Evolutionary conservation across 1,284 basidiomycete species (phyloP).

Genomic region (Papiliotrema nemorosa): DNA sequence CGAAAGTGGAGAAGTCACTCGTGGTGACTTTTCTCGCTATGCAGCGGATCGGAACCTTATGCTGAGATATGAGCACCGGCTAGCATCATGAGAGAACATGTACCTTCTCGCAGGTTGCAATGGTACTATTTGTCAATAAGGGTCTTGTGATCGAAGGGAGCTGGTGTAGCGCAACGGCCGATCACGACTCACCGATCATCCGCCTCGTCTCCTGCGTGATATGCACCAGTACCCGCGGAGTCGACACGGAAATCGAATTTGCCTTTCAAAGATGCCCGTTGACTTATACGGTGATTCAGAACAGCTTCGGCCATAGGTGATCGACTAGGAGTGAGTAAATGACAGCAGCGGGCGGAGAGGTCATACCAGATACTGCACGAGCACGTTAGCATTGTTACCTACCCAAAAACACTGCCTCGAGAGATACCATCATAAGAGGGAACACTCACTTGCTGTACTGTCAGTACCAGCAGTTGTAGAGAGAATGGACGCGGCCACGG

Average conservation of each 20-base stretch:
- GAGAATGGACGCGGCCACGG: neutral
- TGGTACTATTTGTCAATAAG: conserved; percentile 36
- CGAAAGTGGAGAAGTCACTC: conserved; percentile 47
- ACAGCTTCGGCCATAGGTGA: conserved; percentile 52
- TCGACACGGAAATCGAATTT: conserved; percentile 38
- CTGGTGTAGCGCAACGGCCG: neutral
- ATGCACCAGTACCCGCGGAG: conserved; percentile 49
- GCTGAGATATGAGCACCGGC: conserved; percentile 14
- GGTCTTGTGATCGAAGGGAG: too few relatives aligned
- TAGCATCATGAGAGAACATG: neutral
- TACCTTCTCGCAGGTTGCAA: conserved; percentile 47
- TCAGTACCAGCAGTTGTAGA: neutral
- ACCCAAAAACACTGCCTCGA: neutral
- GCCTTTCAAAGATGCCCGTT: conserved; percentile 19
- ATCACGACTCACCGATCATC: conserved; percentile 39
- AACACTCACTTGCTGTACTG: conserved; percentile 32
- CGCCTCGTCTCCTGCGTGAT: conserved; percentile 48
- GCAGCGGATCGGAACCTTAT: conserved; percentile 47
- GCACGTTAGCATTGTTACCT: too few relatives aligned
- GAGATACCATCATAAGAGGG: too few relatives aligned
- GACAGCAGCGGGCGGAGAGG: neutral
- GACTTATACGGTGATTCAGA: conserved; percentile 34
- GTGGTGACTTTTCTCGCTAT: conserved; percentile 44
- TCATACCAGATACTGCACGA: conserved; percentile 33
- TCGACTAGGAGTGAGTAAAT: conserved; percentile 21